Evolutionary conservation across 2,329 filamentous ascomycete species (phyloP).

Genomic region (Aspergillus sp.): DNA sequence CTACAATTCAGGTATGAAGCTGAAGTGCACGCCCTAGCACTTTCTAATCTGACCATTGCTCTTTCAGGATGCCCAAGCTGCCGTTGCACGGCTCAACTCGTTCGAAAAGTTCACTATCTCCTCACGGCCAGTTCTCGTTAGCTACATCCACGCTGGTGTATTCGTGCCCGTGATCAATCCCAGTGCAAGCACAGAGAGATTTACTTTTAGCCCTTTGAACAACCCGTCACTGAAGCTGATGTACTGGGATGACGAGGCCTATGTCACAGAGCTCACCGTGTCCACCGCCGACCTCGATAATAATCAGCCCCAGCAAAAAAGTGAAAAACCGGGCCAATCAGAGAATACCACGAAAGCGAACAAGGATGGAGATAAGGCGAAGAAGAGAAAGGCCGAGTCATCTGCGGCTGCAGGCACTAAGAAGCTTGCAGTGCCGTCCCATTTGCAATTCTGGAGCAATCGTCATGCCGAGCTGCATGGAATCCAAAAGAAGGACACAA

Average conservation of each 20-base stretch:
- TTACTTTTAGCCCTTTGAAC: constrained; percentile 68
- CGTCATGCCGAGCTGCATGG: constrained; percentile 67
- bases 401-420: constrained; percentile 34
- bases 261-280: constrained; percentile 64
- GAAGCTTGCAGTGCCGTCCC: constrained; percentile 58
- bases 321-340: constrained; percentile 14
- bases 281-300: constrained; percentile 50
- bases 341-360: constrained; percentile 29
- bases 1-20: constrained; percentile 57
- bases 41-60: background rate
- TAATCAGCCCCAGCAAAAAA: constrained; percentile 19
- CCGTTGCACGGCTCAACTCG: constrained; percentile 68
- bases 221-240: constrained; percentile 67
- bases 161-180: constrained; percentile 72
- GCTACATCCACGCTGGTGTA: constrained; percentile 79
- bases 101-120: constrained; percentile 76
- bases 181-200: constrained; percentile 56
- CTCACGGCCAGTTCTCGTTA: constrained; percentile 67
- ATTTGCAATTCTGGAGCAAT: constrained; percentile 70
- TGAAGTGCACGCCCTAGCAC: background rate
- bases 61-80: constrained; percentile 66
- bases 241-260: constrained; percentile 75
- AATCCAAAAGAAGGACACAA: constrained; percentile 35
- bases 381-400: constrained; percentile 48
- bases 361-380: constrained; percentile 45